Evolutionary conservation across 164 flowering plant genomes (phyloP), one percentile per base, ranked within the genome.

Genomic region (Berberis thunbergii): DNA sequence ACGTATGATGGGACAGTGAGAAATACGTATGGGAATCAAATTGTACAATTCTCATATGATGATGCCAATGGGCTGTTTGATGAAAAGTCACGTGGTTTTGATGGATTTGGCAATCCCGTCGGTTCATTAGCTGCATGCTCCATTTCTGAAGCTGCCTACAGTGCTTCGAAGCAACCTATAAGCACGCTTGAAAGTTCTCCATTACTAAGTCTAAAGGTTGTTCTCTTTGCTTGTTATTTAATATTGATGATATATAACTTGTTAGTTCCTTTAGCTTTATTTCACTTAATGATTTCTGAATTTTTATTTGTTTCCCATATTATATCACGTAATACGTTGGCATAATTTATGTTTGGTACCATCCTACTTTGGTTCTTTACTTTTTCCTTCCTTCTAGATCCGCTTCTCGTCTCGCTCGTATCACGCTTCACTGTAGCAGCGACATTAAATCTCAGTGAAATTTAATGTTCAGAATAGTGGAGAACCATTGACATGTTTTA

Each of bases 1-100:
- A 77, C 87, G 40, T 95, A 95, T 79, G 99, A 95, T 81, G 97
- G 97, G 41, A 95, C 97, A 1, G 96, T 95, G 13, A 83, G 99
- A 73, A 86, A 75, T 77, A 75, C 84, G 5, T 83, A 86, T 71
- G 99, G 99, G 48, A 85, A 86, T 68, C 96, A 87, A 64, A 44
- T 94, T 7, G 76, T 91, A 43, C 93, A 94, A 74, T 91, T 94
- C 66, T 72, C 78, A 11, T 94, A 87, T 69, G 66, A 63, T 66
- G 49, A 59, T 64, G 38, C 41, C 41, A 41, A 59, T 10, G 46
- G 26, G 58, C 44, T 41, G 43, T 55, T 57, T 52, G 55, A 5
- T 38, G 41, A 52, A 13, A 39, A 11, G 8, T 48, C 38, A 7
- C n/a, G 45, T 45, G 9, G 42, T 53, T n/a, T 12, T 76, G 72